phyloP scores from a whole-genome alignment of 352 stramenopile genomes.

The Thalassiosira mediterranea region DNA sequence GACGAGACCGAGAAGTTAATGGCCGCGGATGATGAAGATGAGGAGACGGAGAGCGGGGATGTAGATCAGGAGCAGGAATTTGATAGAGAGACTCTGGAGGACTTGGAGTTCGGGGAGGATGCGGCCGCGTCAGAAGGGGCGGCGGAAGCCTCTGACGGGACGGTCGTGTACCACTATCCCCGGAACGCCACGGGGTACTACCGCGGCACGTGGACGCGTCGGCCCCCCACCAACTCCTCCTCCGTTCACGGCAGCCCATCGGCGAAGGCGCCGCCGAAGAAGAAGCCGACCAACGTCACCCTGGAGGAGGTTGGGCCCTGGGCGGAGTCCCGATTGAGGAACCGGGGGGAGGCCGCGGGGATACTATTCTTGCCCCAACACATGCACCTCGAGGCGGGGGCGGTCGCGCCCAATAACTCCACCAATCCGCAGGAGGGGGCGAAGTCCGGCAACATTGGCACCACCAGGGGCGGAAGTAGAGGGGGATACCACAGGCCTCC shows the following conservation, averaged over 20 bases:
- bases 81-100: neutral
- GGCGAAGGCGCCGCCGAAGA: slow-evolving; percentile 5
- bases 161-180: slow-evolving; percentile 73
- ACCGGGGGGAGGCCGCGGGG: slow-evolving; percentile 32
- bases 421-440: no score
- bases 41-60: slow-evolving; percentile 2
- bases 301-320: slow-evolving; percentile 42
- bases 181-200: slow-evolving; percentile 84
- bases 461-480: neutral
- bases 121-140: neutral
- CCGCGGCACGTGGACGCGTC: slow-evolving; percentile 73
- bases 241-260: neutral
- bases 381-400: slow-evolving; percentile 28
- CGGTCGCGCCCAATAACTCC: slow-evolving; percentile 14
- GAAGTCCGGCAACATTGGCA: neutral
- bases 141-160: slow-evolving; percentile 26
- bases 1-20: slow-evolving; percentile 25
- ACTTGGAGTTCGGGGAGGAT: neutral
- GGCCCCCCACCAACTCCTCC: slow-evolving; percentile 24
- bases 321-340: slow-evolving; percentile 31
- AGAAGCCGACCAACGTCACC: slow-evolving; percentile 16
- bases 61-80: neutral
- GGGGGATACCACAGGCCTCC: neutral
- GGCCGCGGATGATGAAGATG: slow-evolving; percentile 3
- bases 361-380: slow-evolving; percentile 49